Base-by-base conservation (phyloP, 2,329 filamentous ascomycete genomes). In the Apiospora marii region DNA sequence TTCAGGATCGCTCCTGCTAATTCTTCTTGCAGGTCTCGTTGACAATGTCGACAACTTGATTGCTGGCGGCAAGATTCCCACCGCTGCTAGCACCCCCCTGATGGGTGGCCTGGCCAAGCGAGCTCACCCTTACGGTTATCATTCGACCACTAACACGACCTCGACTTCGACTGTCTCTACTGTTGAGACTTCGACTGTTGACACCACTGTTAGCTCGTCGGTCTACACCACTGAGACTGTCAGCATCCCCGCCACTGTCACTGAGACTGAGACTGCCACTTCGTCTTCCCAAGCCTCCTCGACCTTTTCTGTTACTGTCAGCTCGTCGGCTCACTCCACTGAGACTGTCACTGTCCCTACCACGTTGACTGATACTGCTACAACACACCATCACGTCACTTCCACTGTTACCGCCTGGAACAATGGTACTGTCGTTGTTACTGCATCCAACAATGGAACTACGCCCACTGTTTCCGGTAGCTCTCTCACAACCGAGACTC, bases 61-160 rank as follows among this genome's bases (percentile, higher is more conserved):
- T 24, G 48, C 13, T 58, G 37, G n/a, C 16, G 34, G 34, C 10
- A 70, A 70, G 48, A 27, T 58, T 27, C 34, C 34, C 37, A 19
- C 19, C 34, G 22, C 48, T 51, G 8, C 46, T 49, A 41, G 16
- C 19, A n/a, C 22, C 19, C 5, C n/a, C 68, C 48, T 44, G 22
- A 24, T 41, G 27, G 48, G 30, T 12, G 68, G 48, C 49, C n/a
- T 53, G 30, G 68, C 48, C 34, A 70, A 70, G 68, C 68, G 68
- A 41, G 67, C 24, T 2, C 10, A 53, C 3, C 19, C 68, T 27
- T 70, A 70, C 24, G 68, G 68, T 41, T 41, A 48, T 34, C 67
- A 70, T 24, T 27, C 48, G 3, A 58, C 49, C 34, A 4, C 14
- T 58, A 43, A 58, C 68, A 41, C 48, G 27, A 51, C 68, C 37